Conservation (phyloP, 345 rosid genomes). For the Citrus maxima region DNA sequence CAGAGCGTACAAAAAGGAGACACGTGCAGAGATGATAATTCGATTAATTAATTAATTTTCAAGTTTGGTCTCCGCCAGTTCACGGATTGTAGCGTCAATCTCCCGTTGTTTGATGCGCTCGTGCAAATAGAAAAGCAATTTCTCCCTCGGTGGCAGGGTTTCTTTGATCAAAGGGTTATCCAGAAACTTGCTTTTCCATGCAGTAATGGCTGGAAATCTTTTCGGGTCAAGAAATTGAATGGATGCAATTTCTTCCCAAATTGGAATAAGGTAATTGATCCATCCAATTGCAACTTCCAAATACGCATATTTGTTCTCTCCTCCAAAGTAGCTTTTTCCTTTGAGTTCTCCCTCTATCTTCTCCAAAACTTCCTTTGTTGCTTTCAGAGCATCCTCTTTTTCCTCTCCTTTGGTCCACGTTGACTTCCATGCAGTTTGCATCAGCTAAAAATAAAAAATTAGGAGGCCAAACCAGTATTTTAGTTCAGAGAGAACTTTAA, state of each 20-base stretch:
- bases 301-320: constrained; percentile 31
- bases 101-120: too few species aligned
- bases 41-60: too few species aligned
- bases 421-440: too few species aligned
- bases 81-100: too few species aligned
- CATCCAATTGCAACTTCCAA: constrained; percentile 32
- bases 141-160: constrained; percentile 26
- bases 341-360: constrained; percentile 30
- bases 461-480: too few species aligned
- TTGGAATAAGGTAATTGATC: constrained; percentile 26
- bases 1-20: too few species aligned
- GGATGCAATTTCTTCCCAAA: constrained; percentile 31
- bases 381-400: constrained; percentile 11
- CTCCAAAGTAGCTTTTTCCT: constrained; percentile 25
- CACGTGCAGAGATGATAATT: too few species aligned
- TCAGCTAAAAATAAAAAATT: too few species aligned
- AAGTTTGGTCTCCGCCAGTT: too few species aligned
- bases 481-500: too few species aligned
- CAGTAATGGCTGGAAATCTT: constrained; percentile 22
- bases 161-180: constrained; percentile 24
- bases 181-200: constrained; percentile 26
- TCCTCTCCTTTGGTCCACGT: constrained; percentile 15
- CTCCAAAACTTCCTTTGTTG: constrained; percentile 13
- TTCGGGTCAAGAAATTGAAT: constrained; percentile 8
- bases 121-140: constrained; percentile 15